Base-by-base conservation (phyloP, 106 monocot species). In the Platanthera zijinensis region DNA sequence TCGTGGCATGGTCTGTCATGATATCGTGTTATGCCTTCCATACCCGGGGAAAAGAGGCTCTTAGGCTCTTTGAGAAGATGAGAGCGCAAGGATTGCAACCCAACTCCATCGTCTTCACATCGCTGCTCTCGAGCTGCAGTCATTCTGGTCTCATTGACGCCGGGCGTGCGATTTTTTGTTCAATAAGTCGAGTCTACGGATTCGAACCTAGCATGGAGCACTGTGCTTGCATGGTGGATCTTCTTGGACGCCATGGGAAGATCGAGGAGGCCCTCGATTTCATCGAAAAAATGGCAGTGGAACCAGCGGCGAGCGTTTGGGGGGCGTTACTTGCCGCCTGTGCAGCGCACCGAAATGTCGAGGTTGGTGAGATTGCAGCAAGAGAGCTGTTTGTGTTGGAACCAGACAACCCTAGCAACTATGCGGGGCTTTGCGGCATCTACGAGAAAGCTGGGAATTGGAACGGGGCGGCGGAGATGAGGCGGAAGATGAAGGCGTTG, bases 141-240 rank as follows among this genome's bases (percentile, higher is more conserved):
- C 89, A 89, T 70, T 83, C 87, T 0, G 87, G 89, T 18, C 85
- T 92, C 18, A 73, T 89, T 7, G 28, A 77, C 17, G 83, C 85
- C 10, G 89, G 89, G 3, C 73, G 30, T 14, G 39, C 7, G 10
- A 21, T 86, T 28, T 87, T 89, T 30, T 51, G 78, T 10, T 87
- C 85, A 3, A 89, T 92, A 73, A 56, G 18, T 6, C 46, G 18
- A 17, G 75, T 30, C 13, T 81, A 85, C 25, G 80, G 76, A 0
- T 45, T 87, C 22, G 39, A 66, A 10, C 92, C 89, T 0, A 25
- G 78, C 57, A 72, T 78, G 4, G 85, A 87, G 82, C 89, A 89
- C 67, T 89, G 85, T 69, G 86, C 88, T 56, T 90, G 89, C 49
- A 87, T 88, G 82, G 88, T 89, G 39, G 88, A 89, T 47, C 85